Base-by-base conservation (phyloP, 176 grass and related monocot genomes). In the Calamus simplicifolius region DNA sequence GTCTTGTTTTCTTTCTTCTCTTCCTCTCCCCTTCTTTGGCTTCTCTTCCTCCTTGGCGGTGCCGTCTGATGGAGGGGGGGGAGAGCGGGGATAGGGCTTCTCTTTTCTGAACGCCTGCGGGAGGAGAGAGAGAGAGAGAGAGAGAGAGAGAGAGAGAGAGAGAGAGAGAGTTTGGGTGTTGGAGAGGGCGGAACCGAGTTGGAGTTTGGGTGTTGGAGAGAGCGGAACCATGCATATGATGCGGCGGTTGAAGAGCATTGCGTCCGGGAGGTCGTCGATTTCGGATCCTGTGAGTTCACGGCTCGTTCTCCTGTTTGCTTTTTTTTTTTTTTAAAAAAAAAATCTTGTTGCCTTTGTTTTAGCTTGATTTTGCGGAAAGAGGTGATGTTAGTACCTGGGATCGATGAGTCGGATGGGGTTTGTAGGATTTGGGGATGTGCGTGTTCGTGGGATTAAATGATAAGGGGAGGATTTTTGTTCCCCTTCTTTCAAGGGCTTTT, bases 221-320 rank as follows among this genome's bases (percentile, higher is more conserved):
- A 0, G 30, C 27, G 14, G 18, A 27, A 70, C 16, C 27, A 70
- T 70, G 25, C 68, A 70, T 29, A 70, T 59, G 56, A 58, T 70
- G 68, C 56, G 68, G 35, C 68, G 68, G 55, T 16, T 59, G 21
- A 70, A 70, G 48, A 60, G n/a, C 48, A 59, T 59, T 17, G 48
- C 68, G 13, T 59, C 68, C 10, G 68, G 56, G 16, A 23, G 48
- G 3, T 50, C 68, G 21, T 50, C 68, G 7, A 8, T 70, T n/a
- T 19, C 43, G 3, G 68, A 70, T 59, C 68, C 25, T 1, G 68
- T 70, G 27, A 70, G 68, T 28, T 59, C 38, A 3, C 35, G 8
- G 35, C 18, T 10, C 16, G 38, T 2, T 48, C 52, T 7, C 16
- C 16, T 28, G 3, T 18, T 16, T n/a, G 4, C 6, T 26, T 6